Evolutionary conservation across 2,329 filamentous ascomycete species (phyloP), one percentile per base, ranked within the genome.

Genomic region (Sphaerulina vaccinii): DNA sequence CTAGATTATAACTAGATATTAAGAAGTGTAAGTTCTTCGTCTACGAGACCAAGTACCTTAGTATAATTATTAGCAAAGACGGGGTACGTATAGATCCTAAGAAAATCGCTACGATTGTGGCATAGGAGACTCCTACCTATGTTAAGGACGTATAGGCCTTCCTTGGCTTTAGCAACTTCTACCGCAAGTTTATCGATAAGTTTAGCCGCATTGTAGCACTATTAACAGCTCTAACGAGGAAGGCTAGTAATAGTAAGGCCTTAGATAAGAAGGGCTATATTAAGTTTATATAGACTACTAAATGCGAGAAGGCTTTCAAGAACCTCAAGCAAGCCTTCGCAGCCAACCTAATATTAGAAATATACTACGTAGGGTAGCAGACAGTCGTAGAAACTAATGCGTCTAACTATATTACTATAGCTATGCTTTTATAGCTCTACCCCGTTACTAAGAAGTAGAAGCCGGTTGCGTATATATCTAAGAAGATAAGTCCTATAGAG

Each of bases 1-100:
- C 13, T 13, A 35, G 44, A 3, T 45, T 62, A 33, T 54, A 38
- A 37, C 42, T 57, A n/a, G 51, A 59, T 39, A 51, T 59, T 46
- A 52, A 57, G 42, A 64, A 62, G 42, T 58, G 42, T 36, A 29
- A 57, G 18, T 63, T 62, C 41, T 49, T 49, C 48, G 50, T 52
- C 29, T 32, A 51, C n/a, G 43, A 58, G 35, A 52, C 53, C 22
- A 49, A 54, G 21, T 62, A 57, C 50, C 46, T 61, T 40, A 42
- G 42, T 35, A 57, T 56, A 56, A 58, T 61, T 35, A 56, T 62
- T 19, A 36, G n/a, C 10, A 32, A 22, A 16, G 33, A 50, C 19
- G 22, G 50, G 21, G 37, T 63, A 11, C 4, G 21, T n/a, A 61
- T 56, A 48, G 52, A 62, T 19, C 38, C 27, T 27, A 15, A 53